phyloP scores from a whole-genome alignment of 2,329 filamentous ascomycete species.

The Lachnellula cervina region DNA sequence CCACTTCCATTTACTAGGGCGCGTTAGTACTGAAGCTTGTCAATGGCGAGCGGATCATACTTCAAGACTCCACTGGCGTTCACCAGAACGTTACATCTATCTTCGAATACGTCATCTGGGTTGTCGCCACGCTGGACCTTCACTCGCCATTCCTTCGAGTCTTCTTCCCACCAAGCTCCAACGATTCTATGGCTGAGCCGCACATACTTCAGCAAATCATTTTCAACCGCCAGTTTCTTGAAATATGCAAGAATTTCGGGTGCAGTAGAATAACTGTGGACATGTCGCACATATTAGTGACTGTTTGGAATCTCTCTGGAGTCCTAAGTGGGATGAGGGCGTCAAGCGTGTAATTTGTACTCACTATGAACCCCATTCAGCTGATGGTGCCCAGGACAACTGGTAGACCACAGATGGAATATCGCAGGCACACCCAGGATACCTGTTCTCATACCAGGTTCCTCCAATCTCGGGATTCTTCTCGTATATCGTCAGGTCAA shows the following conservation, averaged over 20 bases:
- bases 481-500: conserved; percentile 43
- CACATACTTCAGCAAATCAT: conserved; percentile 38
- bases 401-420: conserved; percentile 37
- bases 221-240: conserved; percentile 29
- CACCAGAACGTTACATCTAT: conserved; percentile 40
- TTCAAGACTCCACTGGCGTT: conserved; percentile 46
- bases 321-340: too few relatives aligned
- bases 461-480: conserved; percentile 44
- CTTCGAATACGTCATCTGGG: conserved; percentile 31
- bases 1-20: conserved; percentile 29
- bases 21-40: conserved; percentile 28
- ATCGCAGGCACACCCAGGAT: conserved; percentile 49
- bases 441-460: conserved; percentile 54
- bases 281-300: too few relatives aligned
- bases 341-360: too few relatives aligned
- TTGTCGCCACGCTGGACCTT: conserved; percentile 21
- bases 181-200: conserved; percentile 40
- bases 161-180: conserved; percentile 40
- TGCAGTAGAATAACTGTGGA: conserved; percentile 32
- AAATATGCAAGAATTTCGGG: conserved; percentile 37
- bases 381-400: conserved; percentile 8
- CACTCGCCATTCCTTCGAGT: conserved; percentile 38
- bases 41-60: conserved; percentile 34
- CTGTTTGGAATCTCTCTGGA: too few relatives aligned
- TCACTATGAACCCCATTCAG: not conserved